Evolutionary conservation across 179 eudicot genomes (phyloP).

Genomic region (Carnegiea gigantea): DNA sequence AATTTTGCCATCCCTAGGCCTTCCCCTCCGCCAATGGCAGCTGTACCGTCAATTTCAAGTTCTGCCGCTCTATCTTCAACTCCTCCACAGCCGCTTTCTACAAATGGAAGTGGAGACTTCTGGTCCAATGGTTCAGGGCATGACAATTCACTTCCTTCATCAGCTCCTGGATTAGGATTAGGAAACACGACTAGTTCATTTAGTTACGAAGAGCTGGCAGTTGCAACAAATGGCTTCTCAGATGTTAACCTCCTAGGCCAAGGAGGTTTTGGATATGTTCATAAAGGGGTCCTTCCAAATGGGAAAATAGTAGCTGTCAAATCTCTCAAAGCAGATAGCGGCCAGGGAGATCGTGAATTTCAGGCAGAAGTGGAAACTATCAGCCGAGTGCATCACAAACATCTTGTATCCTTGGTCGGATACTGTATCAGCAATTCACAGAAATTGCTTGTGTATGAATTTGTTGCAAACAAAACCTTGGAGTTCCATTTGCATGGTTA

Average conservation of each 20-base stretch:
- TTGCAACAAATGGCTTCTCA: slow-evolving; percentile 89
- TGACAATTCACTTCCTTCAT: slow-evolving; percentile 47
- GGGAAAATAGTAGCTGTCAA: slow-evolving; percentile 93
- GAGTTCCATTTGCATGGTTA: slow-evolving; percentile 95
- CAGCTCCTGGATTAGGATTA: slow-evolving; percentile 62
- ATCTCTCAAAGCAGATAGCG: slow-evolving; percentile 82
- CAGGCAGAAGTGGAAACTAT: slow-evolving; percentile 97
- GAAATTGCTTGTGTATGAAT: slow-evolving; percentile 92
- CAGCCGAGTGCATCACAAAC: slow-evolving; percentile 96
- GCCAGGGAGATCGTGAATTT: slow-evolving; percentile 96
- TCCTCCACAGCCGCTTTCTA: slow-evolving; percentile 44
- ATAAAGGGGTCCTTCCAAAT: slow-evolving; percentile 87
- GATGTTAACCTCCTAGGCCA: slow-evolving; percentile 81
- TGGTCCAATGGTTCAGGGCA: slow-evolving; percentile 72
- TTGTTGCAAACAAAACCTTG: slow-evolving; percentile 82
- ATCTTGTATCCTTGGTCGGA: slow-evolving; percentile 96
- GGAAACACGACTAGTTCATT: slow-evolving; percentile 71
- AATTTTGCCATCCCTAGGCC: slow-evolving; percentile 26
- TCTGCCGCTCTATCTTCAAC: slow-evolving; percentile 34
- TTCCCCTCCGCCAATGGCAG: slow-evolving; percentile 43
- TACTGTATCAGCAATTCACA: slow-evolving; percentile 68
- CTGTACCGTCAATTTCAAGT: slow-evolving; percentile 47
- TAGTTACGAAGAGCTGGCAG: slow-evolving; percentile 75
- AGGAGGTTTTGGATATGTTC: slow-evolving; percentile 97
- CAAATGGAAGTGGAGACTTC: slow-evolving; percentile 75